Evolutionary conservation across 2,329 filamentous ascomycete genomes (phyloP).

Genomic region (Diaporthe destruens): DNA sequence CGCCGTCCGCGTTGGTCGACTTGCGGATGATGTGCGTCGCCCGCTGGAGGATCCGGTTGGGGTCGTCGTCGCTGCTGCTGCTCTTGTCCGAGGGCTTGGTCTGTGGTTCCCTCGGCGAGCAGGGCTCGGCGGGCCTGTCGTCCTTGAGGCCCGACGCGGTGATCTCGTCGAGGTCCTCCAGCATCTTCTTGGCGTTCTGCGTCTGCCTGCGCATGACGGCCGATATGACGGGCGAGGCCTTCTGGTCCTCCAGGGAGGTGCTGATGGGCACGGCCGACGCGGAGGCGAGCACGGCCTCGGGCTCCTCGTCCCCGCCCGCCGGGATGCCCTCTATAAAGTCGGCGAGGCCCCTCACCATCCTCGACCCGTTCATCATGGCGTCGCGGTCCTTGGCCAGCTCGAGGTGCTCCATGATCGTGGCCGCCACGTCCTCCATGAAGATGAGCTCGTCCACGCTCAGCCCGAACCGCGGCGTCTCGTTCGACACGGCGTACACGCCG

Average conservation of each 20-base stretch:
- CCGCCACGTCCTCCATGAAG: constrained; percentile 46
- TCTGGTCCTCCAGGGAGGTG: constrained; percentile 23
- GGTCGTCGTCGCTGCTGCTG: constrained; percentile 3
- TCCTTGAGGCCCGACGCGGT: not conserved
- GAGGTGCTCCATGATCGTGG: constrained; percentile 47
- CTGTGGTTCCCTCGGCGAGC: not conserved
- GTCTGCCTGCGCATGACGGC: constrained; percentile 38
- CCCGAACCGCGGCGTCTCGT: constrained; percentile 12
- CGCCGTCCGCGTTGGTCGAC: constrained; percentile 58
- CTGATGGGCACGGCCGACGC: not conserved
- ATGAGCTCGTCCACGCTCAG: constrained; percentile 42
- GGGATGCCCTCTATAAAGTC: constrained; percentile 43
- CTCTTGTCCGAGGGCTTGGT: not conserved
- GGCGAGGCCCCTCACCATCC: constrained; percentile 46
- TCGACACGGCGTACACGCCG: constrained; percentile 30
- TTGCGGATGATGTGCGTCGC: constrained; percentile 58
- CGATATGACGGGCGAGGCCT: constrained; percentile 24
- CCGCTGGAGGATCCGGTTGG: constrained; percentile 50
- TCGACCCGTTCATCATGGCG: constrained; percentile 44
- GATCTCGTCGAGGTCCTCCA: constrained; percentile 34
- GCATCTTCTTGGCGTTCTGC: constrained; percentile 33
- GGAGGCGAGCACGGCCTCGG: not conserved
- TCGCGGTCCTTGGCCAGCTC: constrained; percentile 45
- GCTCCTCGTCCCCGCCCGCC: constrained; percentile 20
- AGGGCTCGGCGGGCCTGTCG: not conserved